Percentiles rank a stretch among this genome's conserved stretches.
Evolutionary conservation across 345 rosid genomes (phyloP).

Genomic region (Psidium friedrichsthalianum): DNA sequence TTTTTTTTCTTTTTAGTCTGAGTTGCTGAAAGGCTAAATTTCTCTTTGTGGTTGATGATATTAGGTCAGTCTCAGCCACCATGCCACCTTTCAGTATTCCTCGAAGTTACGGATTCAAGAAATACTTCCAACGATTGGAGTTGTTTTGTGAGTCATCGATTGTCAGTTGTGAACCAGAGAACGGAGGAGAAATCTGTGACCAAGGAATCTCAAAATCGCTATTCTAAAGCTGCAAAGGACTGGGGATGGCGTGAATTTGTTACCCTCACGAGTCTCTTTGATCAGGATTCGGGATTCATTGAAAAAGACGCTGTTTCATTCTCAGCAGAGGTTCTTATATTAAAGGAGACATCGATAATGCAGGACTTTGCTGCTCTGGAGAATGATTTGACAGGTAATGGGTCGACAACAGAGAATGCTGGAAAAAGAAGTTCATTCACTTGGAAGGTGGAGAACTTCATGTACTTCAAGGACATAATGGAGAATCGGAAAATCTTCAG

Average conservation of each 20-base stretch:
- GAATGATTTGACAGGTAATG: constrained; percentile 29
- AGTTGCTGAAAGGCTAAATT: background rate
- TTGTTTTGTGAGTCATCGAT: constrained; percentile 97
- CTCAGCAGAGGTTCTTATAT: constrained; percentile 98
- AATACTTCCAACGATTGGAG: constrained; percentile 93
- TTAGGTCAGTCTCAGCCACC: constrained; percentile 99
- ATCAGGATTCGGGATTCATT: constrained; percentile 98
- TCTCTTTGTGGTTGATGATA: constrained; percentile 39
- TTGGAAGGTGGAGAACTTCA: constrained; percentile 98
- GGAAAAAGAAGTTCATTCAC: constrained; percentile 82
- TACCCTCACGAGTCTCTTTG: constrained; percentile 93
- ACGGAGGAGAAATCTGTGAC: constrained; percentile 90
- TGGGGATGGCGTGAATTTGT: constrained; percentile 99
- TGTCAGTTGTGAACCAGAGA: constrained; percentile 87
- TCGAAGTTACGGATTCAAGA: constrained; percentile 97
- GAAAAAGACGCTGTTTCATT: constrained; percentile 88
- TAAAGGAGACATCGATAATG: constrained; percentile 81
- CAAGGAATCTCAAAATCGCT: constrained; percentile 98
- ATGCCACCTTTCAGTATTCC: constrained; percentile 98
- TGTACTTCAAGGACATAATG: constrained; percentile 97
- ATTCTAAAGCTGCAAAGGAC: constrained; percentile 99
- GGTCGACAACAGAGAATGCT: constrained; percentile 38
- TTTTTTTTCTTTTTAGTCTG: background rate
- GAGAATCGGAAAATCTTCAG: constrained; percentile 98
- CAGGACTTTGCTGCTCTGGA: constrained; percentile 65